phyloP scores from a whole-genome alignment of 139 green algal genomes.

The Closterium sp. region DNA sequence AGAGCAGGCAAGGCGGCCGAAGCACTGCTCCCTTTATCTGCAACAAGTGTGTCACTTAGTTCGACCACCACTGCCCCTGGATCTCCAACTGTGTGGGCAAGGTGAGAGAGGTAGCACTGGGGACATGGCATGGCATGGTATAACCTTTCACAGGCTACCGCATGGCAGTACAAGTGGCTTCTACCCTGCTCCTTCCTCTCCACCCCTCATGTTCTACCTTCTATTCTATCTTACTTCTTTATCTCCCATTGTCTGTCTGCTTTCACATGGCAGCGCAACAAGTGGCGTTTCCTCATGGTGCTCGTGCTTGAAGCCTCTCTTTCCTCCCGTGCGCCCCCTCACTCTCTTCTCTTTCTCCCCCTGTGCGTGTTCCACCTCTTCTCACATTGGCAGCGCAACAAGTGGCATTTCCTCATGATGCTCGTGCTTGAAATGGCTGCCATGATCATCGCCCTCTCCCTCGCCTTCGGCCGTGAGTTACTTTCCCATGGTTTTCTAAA shows the following conservation, averaged over 20 bases:
- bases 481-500: background rate
- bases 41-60: too few species aligned
- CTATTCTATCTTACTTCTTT: background rate
- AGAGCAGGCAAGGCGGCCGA: too few species aligned
- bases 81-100: slow-evolving; percentile 80
- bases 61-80: too few species aligned
- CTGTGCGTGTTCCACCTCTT: too few species aligned
- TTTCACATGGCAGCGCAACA: slow-evolving; percentile 61
- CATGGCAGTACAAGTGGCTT: too few species aligned
- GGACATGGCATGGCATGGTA: too few species aligned
- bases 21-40: too few species aligned
- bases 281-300: slow-evolving; percentile 81
- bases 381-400: slow-evolving; percentile 63
- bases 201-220: background rate
- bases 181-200: background rate
- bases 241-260: background rate
- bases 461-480: slow-evolving; percentile 58
- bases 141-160: too few species aligned
- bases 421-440: slow-evolving; percentile 80
- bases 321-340: too few species aligned
- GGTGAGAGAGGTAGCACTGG: background rate
- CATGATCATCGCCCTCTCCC: slow-evolving; percentile 56
- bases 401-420: slow-evolving; percentile 81
- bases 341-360: too few species aligned
- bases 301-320: slow-evolving; percentile 84